Base-by-base conservation (phyloP, 2,329 filamentous ascomycete genomes). In the Diplodia corticola region DNA sequence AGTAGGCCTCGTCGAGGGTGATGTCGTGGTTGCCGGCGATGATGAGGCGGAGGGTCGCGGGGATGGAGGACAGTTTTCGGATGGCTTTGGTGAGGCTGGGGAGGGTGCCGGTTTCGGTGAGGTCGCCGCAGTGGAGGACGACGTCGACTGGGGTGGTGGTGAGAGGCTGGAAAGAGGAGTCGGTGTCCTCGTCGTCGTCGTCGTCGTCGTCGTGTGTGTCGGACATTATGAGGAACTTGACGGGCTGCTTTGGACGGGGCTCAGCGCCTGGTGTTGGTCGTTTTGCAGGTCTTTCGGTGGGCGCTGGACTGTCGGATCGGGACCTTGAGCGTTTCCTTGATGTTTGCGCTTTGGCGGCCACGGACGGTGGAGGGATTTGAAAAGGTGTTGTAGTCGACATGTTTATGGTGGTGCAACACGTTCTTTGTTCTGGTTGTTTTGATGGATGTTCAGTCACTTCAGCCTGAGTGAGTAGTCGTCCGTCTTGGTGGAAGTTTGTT, bases 1-100 rank as follows among this genome's bases (percentile, higher is more conserved):
- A 85, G 71, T 82, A 85, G 0, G 74, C 73, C 48, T 79, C 76
- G 68, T 89, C 86, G 0, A 89, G 79, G 2, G 82, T 83, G 51
- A 87, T 77, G 70, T 88, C 86, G 74, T 89, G 87, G 71, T 89
- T 89, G 0, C 87, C 87, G 0, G 86, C 83, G 67, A 89, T 88
- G 12, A 88, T 82, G 24, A 89, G 77, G 69, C 88, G 89, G 4
- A 89, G 73, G 4, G 82, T 80, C 1, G 85, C 85, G 17, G 83
- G 76, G 44, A 85, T 80, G 1, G 71, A 70, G 13, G 76, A 74
- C 10, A 88, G 77, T 74, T 85, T 79, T 3, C 77, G 69, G 13
- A 87, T 70, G 4, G 82, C 80, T 12, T 71, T 67, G 35, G 79
- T 69, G 69, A 86, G 84, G 70, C 87, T 83, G 12, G 72, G 46